A percentile compares a stretch with the other conserved stretches of the same genome.
These are phyloP conservation scores for Lactarius indigo DNA, from an alignment of 768 basidiomycete genomes.

Conservation along the genomic window DNA sequence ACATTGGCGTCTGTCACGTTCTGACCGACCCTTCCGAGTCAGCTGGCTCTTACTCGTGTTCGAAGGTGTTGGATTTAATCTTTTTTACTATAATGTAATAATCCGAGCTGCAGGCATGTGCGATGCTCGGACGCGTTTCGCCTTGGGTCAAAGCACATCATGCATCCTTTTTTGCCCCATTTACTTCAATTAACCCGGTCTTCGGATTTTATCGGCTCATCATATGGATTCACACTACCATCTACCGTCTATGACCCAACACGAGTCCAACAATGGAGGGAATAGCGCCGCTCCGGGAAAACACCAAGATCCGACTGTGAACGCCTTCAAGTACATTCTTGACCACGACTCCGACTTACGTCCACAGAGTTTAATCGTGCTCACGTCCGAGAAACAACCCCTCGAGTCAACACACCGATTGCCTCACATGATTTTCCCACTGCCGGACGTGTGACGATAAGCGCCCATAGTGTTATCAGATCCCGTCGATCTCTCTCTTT, in stretches of 20 bases:
- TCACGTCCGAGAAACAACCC: not conserved
- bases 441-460: not conserved
- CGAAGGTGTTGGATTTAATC: not conserved
- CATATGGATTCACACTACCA: not conserved
- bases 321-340: no score
- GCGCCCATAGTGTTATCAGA: not conserved
- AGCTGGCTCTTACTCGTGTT: not conserved
- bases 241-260: no score
- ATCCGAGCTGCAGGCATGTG: not conserved
- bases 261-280: no score
- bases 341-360: not conserved
- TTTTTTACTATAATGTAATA: no score
- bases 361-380: not conserved
- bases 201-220: not conserved
- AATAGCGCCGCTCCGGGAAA: no score
- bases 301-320: no score
- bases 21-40: not conserved
- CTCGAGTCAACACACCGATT: not conserved
- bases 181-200: not conserved
- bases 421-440: not conserved
- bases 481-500: not conserved
- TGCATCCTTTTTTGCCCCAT: not conserved
- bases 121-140: not conserved
- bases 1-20: not conserved
- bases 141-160: not conserved